phyloP scores from a whole-genome alignment of 2,329 filamentous ascomycete species.

The Seiridium cupressi region DNA sequence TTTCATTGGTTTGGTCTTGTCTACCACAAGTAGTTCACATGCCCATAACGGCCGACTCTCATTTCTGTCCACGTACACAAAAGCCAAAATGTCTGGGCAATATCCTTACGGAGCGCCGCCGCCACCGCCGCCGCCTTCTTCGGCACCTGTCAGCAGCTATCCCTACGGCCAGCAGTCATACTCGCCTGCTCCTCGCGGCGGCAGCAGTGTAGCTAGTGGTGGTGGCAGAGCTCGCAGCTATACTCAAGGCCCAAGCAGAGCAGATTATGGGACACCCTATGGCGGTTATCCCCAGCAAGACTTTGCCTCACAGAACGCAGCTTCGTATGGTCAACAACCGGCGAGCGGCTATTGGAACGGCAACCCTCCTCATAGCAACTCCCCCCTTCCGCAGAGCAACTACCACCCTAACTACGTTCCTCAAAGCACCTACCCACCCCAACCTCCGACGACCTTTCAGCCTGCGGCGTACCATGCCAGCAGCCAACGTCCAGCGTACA shows the following conservation, averaged over 20 bases:
- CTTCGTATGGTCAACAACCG: conserved; percentile 22
- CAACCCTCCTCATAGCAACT: conserved; percentile 23
- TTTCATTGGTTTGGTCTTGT: too few relatives aligned
- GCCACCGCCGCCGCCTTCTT: conserved; percentile 23
- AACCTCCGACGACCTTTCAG: conserved; percentile 36
- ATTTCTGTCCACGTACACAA: background rate
- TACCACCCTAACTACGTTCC: conserved; percentile 60
- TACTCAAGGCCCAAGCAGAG: conserved; percentile 19
- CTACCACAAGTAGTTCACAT: background rate
- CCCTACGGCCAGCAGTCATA: conserved; percentile 39
- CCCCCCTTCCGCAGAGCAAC: conserved; percentile 37
- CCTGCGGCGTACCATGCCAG: conserved; percentile 30
- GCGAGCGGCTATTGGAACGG: conserved; percentile 28
- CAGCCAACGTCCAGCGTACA: conserved; percentile 31
- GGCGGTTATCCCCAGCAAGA: conserved; percentile 24
- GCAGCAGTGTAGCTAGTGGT: conserved; percentile 17
- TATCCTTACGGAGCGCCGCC: conserved; percentile 28
- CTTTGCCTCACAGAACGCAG: conserved; percentile 15
- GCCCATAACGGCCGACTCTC: background rate
- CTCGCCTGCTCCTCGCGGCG: conserved; percentile 30
- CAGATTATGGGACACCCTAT: conserved; percentile 22
- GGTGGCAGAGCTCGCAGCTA: conserved; percentile 21
- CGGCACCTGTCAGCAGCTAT: conserved; percentile 22
- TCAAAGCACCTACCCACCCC: conserved; percentile 45
- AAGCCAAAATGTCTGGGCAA: conserved; percentile 20